Conservation (phyloP, 352 stramenopile genomes). For the Globisporangium nodosum region DNA sequence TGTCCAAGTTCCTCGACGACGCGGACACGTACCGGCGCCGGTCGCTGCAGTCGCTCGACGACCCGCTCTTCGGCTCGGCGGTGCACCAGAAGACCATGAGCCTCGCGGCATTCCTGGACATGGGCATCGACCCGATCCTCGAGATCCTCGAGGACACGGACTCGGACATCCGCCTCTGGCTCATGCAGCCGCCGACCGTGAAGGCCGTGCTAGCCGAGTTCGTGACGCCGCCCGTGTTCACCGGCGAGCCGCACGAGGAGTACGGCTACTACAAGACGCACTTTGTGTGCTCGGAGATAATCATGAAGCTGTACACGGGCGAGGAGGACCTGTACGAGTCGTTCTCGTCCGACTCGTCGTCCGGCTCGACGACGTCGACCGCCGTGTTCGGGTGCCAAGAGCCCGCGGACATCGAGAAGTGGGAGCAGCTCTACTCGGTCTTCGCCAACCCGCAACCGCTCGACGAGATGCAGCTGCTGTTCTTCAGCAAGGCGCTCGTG, state of each 20-base stretch:
- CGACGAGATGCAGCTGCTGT: constrained; percentile 84
- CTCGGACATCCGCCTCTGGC: constrained; percentile 79
- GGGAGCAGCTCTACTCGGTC: constrained; percentile 78
- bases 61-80: constrained; percentile 33
- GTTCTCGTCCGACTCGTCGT: constrained; percentile 80
- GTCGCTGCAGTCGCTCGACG: constrained; percentile 68
- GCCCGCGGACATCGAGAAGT: constrained; percentile 64
- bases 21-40: constrained; percentile 63
- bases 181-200: constrained; percentile 75
- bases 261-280: constrained; percentile 89
- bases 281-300: constrained; percentile 87
- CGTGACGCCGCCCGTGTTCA: constrained; percentile 69
- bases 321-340: constrained; percentile 87
- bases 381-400: constrained; percentile 82
- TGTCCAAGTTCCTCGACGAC: constrained; percentile 82
- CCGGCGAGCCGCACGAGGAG: constrained; percentile 75
- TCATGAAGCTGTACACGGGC: constrained; percentile 88
- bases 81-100: constrained; percentile 67
- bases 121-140: constrained; percentile 82
- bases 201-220: constrained; percentile 77
- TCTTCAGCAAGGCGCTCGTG: constrained; percentile 85
- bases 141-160: constrained; percentile 84
- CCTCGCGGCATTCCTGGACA: constrained; percentile 60
- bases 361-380: constrained; percentile 50
- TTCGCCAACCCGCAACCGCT: constrained; percentile 72